Conservation (phyloP, 768 basidiomycete genomes). For the Clathrus columnatus region DNA sequence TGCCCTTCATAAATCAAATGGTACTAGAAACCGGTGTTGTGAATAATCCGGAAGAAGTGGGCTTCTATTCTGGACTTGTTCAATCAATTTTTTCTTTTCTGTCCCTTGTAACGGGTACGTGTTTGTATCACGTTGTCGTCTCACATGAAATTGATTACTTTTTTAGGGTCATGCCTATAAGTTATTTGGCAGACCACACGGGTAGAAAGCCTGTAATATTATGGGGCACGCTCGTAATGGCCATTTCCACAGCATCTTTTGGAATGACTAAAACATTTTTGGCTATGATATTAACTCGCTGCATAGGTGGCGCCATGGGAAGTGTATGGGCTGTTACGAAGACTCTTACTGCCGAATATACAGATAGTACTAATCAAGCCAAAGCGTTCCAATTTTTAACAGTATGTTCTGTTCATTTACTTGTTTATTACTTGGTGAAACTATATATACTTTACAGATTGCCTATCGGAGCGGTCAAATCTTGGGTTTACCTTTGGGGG, state of each 20-base stretch:
- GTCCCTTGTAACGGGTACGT: conserved; percentile 9
- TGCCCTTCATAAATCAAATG: conserved; percentile 15
- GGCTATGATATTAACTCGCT: conserved; percentile 12
- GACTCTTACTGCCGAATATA: background rate
- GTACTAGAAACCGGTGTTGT: conserved; percentile 15
- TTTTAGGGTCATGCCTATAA: background rate
- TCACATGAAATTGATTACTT: background rate
- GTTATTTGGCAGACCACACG: conserved; percentile 12
- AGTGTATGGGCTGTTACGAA: background rate
- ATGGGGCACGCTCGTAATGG: conserved; percentile 12
- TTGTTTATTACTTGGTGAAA: no score
- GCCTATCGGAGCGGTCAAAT: conserved; percentile 10
- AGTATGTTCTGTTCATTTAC: no score
- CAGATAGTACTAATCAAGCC: conserved; percentile 4
- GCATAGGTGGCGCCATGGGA: conserved; percentile 5
- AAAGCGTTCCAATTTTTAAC: background rate
- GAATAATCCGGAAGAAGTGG: conserved; percentile 15
- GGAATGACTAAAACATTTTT: conserved; percentile 14
- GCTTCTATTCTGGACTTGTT: conserved; percentile 16
- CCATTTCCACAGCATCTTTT: conserved; percentile 12
- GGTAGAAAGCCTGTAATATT: conserved; percentile 19
- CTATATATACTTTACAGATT: background rate
- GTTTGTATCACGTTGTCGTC: background rate
- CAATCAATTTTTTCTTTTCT: conserved; percentile 8
- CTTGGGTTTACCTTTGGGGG: conserved; percentile 10